Evolutionary conservation across 2,329 filamentous ascomycete species (phyloP).

Genomic region (Lojkania enalia): DNA sequence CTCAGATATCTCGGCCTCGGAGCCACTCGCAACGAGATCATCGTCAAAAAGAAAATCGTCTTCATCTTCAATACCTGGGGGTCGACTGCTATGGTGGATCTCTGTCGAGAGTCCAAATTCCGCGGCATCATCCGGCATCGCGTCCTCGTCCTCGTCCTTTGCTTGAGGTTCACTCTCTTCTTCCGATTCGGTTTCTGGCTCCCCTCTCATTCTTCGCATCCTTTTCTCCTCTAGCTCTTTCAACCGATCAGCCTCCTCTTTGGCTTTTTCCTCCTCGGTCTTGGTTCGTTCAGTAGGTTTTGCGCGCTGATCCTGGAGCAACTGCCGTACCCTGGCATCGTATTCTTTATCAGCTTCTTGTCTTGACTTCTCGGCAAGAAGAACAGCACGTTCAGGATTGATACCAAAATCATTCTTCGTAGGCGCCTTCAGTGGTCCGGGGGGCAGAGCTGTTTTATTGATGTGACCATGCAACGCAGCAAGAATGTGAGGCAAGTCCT

Average conservation of each 20-base stretch:
- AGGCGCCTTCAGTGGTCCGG: constrained; percentile 46
- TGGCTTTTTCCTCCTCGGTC: constrained; percentile 78
- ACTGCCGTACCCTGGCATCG: constrained; percentile 77
- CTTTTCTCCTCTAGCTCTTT: constrained; percentile 83
- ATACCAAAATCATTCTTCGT: constrained; percentile 48
- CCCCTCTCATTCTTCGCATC: constrained; percentile 83
- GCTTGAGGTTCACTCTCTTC: constrained; percentile 53
- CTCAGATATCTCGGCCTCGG: constrained; percentile 51
- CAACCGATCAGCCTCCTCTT: constrained; percentile 75
- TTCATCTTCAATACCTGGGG: constrained; percentile 72
- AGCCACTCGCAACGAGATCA: constrained; percentile 81
- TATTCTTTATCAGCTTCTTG: constrained; percentile 81
- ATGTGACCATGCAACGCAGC: constrained; percentile 66
- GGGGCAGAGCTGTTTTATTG: constrained; percentile 49
- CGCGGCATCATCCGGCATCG: constrained; percentile 55
- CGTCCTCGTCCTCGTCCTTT: constrained; percentile 44
- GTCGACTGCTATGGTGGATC: constrained; percentile 47
- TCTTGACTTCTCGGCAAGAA: constrained; percentile 64
- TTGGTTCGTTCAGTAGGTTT: constrained; percentile 86
- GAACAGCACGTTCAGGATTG: constrained; percentile 65
- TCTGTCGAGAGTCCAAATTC: constrained; percentile 66
- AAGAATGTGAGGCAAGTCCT: constrained; percentile 77
- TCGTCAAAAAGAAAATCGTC: constrained; percentile 93
- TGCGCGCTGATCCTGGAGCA: constrained; percentile 82
- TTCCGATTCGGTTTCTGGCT: constrained; percentile 71